Evolutionary conservation across 345 rosid species (phyloP), one percentile per base, ranked within the genome.

Genomic region (Angophora floribunda): DNA sequence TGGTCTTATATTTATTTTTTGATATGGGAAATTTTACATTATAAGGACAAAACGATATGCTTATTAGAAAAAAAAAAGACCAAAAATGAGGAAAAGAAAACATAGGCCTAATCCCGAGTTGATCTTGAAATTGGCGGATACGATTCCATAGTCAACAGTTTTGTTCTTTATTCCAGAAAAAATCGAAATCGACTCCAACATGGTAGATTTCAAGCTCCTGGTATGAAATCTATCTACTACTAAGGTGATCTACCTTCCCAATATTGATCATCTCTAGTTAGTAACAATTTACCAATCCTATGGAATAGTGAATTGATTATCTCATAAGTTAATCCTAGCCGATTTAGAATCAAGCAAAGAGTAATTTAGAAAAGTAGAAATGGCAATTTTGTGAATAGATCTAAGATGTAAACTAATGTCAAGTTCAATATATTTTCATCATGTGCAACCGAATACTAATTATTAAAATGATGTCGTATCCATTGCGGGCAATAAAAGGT

Each of bases 171-270:
- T 13, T n/a, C 4, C 0, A n/a, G 41, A 36, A n/a, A 63, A n/a
- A 7, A 63, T n/a, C 41, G 15, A 52, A 63, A n/a, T 0, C 19
- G 6, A 63, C 9, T 63, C 2, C 0, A n/a, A 14, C 5, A n/a
- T 7, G 4, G 5, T 14, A 65, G 78, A 61, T 61, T 12, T 28
- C 67, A 11, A 26, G 8, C n/a, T 63, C 30, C n/a, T 65, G 7
- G 7, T n/a, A 3, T n/a, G 75, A n/a, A 65, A 65, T 15, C 41
- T 65, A 61, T 7, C 8, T 8, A 22, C 61, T 55, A 22, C 61
- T 55, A 55, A 22, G 61, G 28, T 0, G 28, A 21, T 8, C 30
- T 28, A 12, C 70, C 17, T 15, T 32, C 70, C 14, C 13, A 15
- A 28, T n/a, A 13, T 9, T n/a, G 7, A 63, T 30, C 19, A 63